Evolutionary conservation across 1,284 basidiomycete species (phyloP).

Genomic region (Neolentinus lepideus): DNA sequence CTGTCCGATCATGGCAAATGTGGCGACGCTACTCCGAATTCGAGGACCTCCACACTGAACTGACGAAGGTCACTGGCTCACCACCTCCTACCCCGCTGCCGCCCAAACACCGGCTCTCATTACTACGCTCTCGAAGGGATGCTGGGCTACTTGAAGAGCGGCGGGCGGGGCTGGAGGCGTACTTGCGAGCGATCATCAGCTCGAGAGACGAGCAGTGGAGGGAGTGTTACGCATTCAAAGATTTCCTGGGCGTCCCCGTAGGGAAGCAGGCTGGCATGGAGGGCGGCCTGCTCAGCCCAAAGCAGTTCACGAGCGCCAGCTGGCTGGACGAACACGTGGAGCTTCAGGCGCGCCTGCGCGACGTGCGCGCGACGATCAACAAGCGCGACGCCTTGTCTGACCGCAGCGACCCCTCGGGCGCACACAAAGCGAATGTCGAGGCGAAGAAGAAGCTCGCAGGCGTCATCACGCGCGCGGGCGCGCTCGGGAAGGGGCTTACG

Average conservation of each 20-base stretch:
- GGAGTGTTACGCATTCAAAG: slow-evolving; percentile 70
- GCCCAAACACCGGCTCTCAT: slow-evolving; percentile 70
- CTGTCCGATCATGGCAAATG: slow-evolving; percentile 88
- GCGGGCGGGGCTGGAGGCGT: slow-evolving; percentile 70
- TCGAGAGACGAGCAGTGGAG: slow-evolving; percentile 81
- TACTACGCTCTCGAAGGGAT: slow-evolving; percentile 37
- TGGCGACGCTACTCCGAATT: slow-evolving; percentile 94
- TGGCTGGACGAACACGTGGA: slow-evolving; percentile 85
- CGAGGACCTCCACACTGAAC: slow-evolving; percentile 76
- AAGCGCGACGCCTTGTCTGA: slow-evolving; percentile 80
- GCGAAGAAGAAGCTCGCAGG: slow-evolving; percentile 82
- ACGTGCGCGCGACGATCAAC: slow-evolving; percentile 78
- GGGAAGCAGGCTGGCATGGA: slow-evolving; percentile 37
- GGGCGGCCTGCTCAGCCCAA: slow-evolving; percentile 18
- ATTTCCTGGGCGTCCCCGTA: slow-evolving; percentile 81
- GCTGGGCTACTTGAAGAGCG: slow-evolving; percentile 65
- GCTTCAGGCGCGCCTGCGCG: slow-evolving; percentile 67
- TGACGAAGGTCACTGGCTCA: slow-evolving; percentile 64
- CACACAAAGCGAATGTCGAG: slow-evolving; percentile 77
- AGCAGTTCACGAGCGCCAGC: slow-evolving; percentile 61
- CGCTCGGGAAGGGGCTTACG: slow-evolving; percentile 65
- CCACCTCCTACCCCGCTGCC: slow-evolving; percentile 75
- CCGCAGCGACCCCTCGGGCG: slow-evolving; percentile 62
- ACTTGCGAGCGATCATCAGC: slow-evolving; percentile 79
- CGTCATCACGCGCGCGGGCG: slow-evolving; percentile 60